phyloP scores from a whole-genome alignment of 768 basidiomycete genomes.

The Macrolepiota albuminosa region DNA sequence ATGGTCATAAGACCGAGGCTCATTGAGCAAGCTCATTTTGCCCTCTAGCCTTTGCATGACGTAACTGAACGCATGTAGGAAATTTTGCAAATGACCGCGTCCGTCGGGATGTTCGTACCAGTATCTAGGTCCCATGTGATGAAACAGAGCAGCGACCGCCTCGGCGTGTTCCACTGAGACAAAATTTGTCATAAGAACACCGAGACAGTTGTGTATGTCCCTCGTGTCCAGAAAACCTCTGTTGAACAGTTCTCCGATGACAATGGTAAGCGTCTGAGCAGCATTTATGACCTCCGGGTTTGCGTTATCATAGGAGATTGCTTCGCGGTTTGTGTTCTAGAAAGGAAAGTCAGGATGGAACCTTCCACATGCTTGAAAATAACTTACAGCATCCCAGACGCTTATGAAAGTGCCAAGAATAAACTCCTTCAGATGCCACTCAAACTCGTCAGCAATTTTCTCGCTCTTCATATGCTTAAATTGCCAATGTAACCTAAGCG shows the following conservation, averaged over 20 bases:
- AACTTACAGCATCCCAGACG: constrained; percentile 19
- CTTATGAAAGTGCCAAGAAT: constrained; percentile 16
- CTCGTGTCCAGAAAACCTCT: constrained; percentile 9
- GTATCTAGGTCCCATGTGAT: constrained; percentile 10
- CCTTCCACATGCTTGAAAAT: not conserved
- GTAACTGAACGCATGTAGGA: constrained; percentile 1
- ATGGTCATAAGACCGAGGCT: constrained; percentile 1
- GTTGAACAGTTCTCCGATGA: constrained; percentile 11
- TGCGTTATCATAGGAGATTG: constrained; percentile 11
- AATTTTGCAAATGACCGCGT: constrained; percentile 5
- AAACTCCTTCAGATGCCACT: constrained; percentile 16
- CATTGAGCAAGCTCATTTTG: constrained; percentile 11
- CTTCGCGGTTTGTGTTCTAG: constrained; percentile 12
- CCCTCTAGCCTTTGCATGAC: constrained; percentile 11
- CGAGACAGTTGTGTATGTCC: constrained; percentile 13
- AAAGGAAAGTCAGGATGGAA: not conserved
- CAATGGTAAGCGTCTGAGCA: constrained; percentile 9
- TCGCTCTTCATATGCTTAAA: constrained; percentile 11
- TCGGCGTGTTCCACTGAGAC: constrained; percentile 17
- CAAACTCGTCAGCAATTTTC: constrained; percentile 10
- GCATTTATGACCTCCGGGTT: not conserved
- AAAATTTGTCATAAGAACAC: constrained; percentile 12
- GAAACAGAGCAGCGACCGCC: constrained; percentile 11
- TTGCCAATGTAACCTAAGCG: constrained; percentile 6
- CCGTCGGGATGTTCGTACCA: constrained; percentile 16